phyloP scores from a whole-genome alignment of 2,329 filamentous ascomycete species.

The Ustilaginoidea virens region DNA sequence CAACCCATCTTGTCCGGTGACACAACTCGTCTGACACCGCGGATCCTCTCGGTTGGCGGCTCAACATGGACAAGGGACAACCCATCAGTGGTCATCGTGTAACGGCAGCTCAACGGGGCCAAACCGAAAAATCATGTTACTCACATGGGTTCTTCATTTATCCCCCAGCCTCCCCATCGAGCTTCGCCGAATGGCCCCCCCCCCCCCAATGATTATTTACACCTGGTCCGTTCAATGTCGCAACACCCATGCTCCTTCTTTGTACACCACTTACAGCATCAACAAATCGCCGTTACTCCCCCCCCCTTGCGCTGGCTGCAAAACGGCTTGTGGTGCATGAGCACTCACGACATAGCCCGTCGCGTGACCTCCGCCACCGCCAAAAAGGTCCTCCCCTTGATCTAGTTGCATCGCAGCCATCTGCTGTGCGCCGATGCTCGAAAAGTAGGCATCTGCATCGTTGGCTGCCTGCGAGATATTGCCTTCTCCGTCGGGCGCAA shows the following conservation, averaged over 20 bases:
- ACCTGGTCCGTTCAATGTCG: not conserved
- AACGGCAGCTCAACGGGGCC: too few relatives aligned
- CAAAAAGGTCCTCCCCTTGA: constrained; percentile 44
- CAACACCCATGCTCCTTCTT: constrained; percentile 9
- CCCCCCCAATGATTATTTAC: too few relatives aligned
- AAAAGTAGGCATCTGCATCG: constrained; percentile 84
- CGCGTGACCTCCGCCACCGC: constrained; percentile 37
- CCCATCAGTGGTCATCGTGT: too few relatives aligned
- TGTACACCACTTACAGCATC: constrained; percentile 29
- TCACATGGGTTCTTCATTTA: too few relatives aligned
- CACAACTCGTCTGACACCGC: too few relatives aligned
- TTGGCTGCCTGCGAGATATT: constrained; percentile 58
- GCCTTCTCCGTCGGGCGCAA: constrained; percentile 14
- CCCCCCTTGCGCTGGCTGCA: constrained; percentile 50
- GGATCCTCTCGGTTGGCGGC: too few relatives aligned
- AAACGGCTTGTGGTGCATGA: constrained; percentile 60
- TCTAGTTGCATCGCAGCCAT: constrained; percentile 59
- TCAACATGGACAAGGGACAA: too few relatives aligned
- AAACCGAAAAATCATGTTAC: too few relatives aligned
- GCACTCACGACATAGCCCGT: constrained; percentile 64
- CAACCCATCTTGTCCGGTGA: too few relatives aligned
- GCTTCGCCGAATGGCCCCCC: too few relatives aligned
- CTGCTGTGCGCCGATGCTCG: constrained; percentile 56
- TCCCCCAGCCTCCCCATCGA: too few relatives aligned
- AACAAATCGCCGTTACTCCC: constrained; percentile 58